Evolutionary conservation across 176 grass and related monocot genomes (phyloP).

Genomic region (Oropetium thomaeum): DNA sequence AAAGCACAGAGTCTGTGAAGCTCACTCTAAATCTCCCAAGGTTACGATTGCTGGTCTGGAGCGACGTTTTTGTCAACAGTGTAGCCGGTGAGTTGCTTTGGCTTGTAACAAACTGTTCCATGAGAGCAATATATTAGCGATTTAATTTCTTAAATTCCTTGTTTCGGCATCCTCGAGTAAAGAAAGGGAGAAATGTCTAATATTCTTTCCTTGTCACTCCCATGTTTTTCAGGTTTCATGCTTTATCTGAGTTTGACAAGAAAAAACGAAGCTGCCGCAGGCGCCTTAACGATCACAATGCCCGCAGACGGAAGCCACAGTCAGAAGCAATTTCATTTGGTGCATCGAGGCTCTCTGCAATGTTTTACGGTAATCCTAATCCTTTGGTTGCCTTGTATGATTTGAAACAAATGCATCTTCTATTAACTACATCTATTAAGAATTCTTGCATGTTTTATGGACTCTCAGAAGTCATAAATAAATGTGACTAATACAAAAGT

Average conservation of each 20-base stretch:
- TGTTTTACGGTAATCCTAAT: slow-evolving; percentile 63
- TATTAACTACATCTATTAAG: not conserved
- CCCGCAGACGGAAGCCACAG: slow-evolving; percentile 77
- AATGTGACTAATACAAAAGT: not conserved
- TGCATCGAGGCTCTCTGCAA: slow-evolving; percentile 58
- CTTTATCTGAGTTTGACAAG: slow-evolving; percentile 85
- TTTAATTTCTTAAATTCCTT: not conserved
- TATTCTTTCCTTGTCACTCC: not conserved
- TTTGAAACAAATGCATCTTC: slow-evolving; percentile 15
- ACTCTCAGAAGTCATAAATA: not conserved
- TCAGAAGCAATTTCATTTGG: slow-evolving; percentile 67
- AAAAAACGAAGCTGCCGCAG: slow-evolving; percentile 88
- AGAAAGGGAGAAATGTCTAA: not conserved
- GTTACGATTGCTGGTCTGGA: slow-evolving; percentile 78
- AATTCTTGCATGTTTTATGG: not conserved
- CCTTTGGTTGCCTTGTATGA: slow-evolving; percentile 13
- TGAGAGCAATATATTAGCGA: not conserved
- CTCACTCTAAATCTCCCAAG: slow-evolving; percentile 66
- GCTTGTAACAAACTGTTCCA: not conserved
- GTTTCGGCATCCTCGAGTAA: not conserved
- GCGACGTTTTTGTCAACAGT: slow-evolving; percentile 97
- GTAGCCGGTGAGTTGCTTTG: slow-evolving; percentile 68
- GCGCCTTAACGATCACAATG: slow-evolving; percentile 92
- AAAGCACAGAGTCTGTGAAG: slow-evolving; percentile 81
- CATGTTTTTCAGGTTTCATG: slow-evolving; percentile 70